A percentile compares a stretch with the other conserved stretches of the same genome.
Conservation (phyloP, 139 green algal species). For the Chlorella sp. region DNA sequence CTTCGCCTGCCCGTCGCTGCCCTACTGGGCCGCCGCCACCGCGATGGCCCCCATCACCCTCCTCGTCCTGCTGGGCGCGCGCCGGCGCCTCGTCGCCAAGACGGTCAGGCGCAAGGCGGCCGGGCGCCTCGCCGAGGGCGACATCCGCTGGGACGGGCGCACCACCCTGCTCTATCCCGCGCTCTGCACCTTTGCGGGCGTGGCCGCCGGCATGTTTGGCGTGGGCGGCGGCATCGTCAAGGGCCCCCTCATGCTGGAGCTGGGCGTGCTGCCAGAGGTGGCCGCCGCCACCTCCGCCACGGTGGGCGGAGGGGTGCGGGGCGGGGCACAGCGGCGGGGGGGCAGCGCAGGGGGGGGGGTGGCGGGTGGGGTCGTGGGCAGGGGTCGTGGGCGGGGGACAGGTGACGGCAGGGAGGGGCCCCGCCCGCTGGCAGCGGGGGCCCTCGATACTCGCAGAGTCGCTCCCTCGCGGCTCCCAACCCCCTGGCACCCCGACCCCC, state of each 20-base stretch:
- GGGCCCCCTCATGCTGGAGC: constrained; percentile 65
- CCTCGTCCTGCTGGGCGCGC: constrained; percentile 17
- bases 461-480: neutral
- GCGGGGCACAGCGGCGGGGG: neutral
- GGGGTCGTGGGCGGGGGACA: neutral
- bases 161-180: constrained; percentile 59
- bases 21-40: constrained; percentile 55
- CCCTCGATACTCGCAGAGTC: neutral
- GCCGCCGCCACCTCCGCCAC: constrained; percentile 61
- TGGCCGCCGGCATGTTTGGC: constrained; percentile 69
- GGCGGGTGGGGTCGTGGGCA: neutral
- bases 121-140: constrained; percentile 19
- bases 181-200: constrained; percentile 58
- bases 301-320: constrained; percentile 30
- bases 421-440: neutral
- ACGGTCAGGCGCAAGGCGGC: neutral
- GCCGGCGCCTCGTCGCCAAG: neutral
- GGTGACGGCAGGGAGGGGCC: neutral
- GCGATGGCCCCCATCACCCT: constrained; percentile 46
- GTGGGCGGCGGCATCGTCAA: constrained; percentile 74
- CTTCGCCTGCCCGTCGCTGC: constrained; percentile 38
- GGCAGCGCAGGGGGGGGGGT: neutral
- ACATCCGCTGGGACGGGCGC: constrained; percentile 44
- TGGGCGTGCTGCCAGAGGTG: constrained; percentile 62
- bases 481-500: neutral